A percentile compares a stretch with the other conserved stretches of the same genome.
phyloP scores from a whole-genome alignment of 2,329 filamentous ascomycete genomes.

The Scedosporium apiospermum region DNA sequence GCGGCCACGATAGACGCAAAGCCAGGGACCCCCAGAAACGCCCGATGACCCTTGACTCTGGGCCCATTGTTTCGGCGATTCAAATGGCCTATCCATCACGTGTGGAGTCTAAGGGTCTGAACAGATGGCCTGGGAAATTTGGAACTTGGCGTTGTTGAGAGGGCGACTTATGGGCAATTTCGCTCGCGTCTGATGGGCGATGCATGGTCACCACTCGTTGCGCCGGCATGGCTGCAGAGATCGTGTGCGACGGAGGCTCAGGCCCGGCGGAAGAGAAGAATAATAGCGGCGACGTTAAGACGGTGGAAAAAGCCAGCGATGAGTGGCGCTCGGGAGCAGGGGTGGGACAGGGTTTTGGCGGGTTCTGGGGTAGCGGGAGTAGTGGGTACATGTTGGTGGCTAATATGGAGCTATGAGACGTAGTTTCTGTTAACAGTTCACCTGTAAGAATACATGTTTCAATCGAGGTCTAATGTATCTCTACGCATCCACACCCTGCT shows the following conservation, averaged over 20 bases:
- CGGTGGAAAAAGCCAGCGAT: not conserved
- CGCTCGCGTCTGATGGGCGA: slow-evolving; percentile 3
- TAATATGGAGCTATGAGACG: not conserved
- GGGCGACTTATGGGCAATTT: not conserved
- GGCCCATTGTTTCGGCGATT: not conserved
- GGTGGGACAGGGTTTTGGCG: not conserved
- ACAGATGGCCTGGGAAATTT: not conserved
- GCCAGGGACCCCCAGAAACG: not conserved
- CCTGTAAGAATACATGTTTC: too few relatives aligned
- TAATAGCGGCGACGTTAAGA: not conserved
- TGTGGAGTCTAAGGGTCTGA: not conserved
- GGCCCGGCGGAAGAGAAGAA: not conserved
- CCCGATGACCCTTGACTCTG: not conserved
- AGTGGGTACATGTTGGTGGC: not conserved
- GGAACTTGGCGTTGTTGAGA: not conserved
- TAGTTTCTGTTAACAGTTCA: not conserved
- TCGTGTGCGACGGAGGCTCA: not conserved
- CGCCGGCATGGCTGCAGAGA: not conserved
- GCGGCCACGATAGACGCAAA: not conserved
- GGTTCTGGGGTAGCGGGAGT: not conserved
- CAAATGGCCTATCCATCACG: slow-evolving; percentile 1
- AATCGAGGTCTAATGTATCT: not conserved
- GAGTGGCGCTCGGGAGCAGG: not conserved
- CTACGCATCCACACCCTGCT: not conserved
- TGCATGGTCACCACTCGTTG: slow-evolving; percentile 5